Base-by-base conservation (phyloP, 495 filamentous ascomycete genomes). In the Tricharina praecox region DNA sequence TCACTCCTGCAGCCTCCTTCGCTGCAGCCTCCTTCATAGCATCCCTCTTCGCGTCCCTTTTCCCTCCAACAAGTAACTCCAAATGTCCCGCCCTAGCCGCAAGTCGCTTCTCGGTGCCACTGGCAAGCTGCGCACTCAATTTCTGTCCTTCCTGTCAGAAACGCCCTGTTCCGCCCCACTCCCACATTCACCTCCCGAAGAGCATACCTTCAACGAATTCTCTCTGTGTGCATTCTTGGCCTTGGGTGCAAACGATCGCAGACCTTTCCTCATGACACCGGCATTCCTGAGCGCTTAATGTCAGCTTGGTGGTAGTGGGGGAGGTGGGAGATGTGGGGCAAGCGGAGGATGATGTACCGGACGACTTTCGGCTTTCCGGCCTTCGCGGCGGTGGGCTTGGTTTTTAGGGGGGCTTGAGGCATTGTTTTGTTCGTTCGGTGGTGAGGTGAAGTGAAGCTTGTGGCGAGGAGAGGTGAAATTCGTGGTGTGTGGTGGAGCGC, bases 61-160 rank as follows among this genome's bases (percentile, higher is more conserved):
- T 61, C 2, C 58, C 58, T 2, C 58, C 58, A 49, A 68, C 65
- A 50, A 85, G 58, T 62, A 85, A 32, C 61, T 85, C 81, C 52
- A 84, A 54, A 71, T 86, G 81, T 3, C 81, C 81, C 33, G 79
- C 81, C 58, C 74, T 77, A 38, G 72, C 64, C 3, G 76, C 81
- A 19, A 86, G 67, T 53, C 62, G 71, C 48, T 74, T 68, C 56
- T 85, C 81, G 49, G 79, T 83, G 63, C 71, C 70, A 0, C 67
- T 67, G 3, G 69, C 70, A 18, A 85, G 65, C 0, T 79, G 78
- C 0, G 76, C 68, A 0, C 76, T 68, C 41, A 77, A 67, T 73
- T 81, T 82, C 78, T 79, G 51, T 50, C 5, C 32, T 23, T 36
- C 20, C 23, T 23, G 32, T 47, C 16, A 44, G n/a, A n/a, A n/a